phyloP scores from a whole-genome alignment of 2,329 filamentous ascomycete genomes.

The Epichloe uncinata region DNA sequence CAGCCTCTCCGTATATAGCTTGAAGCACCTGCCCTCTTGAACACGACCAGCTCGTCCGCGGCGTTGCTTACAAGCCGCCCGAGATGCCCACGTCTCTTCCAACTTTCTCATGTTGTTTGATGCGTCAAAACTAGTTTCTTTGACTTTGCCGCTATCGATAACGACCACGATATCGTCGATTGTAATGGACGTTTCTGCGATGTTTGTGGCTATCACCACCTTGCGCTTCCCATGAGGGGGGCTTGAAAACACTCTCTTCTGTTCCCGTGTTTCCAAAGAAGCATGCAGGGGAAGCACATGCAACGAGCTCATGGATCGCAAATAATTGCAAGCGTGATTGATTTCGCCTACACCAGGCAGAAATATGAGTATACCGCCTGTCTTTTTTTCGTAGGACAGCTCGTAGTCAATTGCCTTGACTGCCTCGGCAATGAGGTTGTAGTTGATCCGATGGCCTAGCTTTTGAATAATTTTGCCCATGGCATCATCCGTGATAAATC shows the following conservation, averaged over 20 bases:
- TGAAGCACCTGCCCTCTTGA: constrained; percentile 82
- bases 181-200: constrained; percentile 95
- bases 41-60: constrained; percentile 90
- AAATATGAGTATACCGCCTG: constrained; percentile 87
- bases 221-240: constrained; percentile 78
- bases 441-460: constrained; percentile 78
- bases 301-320: constrained; percentile 48
- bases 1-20: constrained; percentile 78
- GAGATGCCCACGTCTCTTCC: constrained; percentile 89
- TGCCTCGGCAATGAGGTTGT: constrained; percentile 68
- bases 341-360: constrained; percentile 88
- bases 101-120: constrained; percentile 88
- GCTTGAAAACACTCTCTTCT: constrained; percentile 70
- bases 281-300: constrained; percentile 84
- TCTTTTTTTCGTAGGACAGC: constrained; percentile 46
- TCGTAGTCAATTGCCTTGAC: constrained; percentile 71
- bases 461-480: constrained; percentile 60
- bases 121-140: constrained; percentile 89
- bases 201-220: constrained; percentile 88
- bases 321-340: constrained; percentile 57
- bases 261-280: constrained; percentile 76
- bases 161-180: constrained; percentile 96
- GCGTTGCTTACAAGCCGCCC: constrained; percentile 86
- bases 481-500: constrained; percentile 34
- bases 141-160: constrained; percentile 88